Conservation (phyloP, 2,329 filamentous ascomycete species). For the Verticillium alfalfae region DNA sequence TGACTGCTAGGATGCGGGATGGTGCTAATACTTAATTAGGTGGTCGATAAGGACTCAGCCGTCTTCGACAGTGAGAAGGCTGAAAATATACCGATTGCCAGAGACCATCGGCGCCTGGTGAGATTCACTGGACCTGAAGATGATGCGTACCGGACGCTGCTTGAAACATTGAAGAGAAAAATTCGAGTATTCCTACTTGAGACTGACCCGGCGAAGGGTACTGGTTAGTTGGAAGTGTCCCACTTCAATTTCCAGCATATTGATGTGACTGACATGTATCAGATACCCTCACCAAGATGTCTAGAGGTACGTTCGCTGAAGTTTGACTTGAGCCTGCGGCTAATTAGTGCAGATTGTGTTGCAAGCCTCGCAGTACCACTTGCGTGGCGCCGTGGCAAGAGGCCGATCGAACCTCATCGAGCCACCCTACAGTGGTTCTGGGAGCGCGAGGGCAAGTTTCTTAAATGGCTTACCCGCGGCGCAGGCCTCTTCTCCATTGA, state of each 20-base stretch:
- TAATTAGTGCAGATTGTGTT: not conserved
- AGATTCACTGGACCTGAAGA: conserved; percentile 4
- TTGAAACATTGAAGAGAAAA: conserved; percentile 5
- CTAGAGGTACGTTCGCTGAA: conserved; percentile 1
- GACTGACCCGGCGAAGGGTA: not conserved
- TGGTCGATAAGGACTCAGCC: conserved; percentile 6
- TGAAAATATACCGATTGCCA: conserved; percentile 4
- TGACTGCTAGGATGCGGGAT: too few relatives aligned
- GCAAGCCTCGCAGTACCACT: not conserved
- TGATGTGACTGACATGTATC: not conserved
- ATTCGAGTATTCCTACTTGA: conserved; percentile 1
- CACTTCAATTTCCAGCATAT: too few relatives aligned
- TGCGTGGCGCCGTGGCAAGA: not conserved
- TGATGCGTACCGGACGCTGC: conserved; percentile 2
- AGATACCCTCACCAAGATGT: not conserved
- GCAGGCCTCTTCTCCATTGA: conserved; percentile 2
- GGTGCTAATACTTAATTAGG: not conserved
- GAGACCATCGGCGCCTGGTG: conserved; percentile 5
- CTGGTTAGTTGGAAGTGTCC: too few relatives aligned
- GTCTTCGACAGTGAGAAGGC: conserved; percentile 5
- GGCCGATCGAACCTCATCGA: conserved; percentile 1
- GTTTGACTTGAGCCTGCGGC: not conserved
- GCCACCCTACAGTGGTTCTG: conserved; percentile 5
- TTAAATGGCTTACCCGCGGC: conserved; percentile 1
- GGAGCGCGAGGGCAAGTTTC: conserved; percentile 1